Evolutionary conservation across 1,284 basidiomycete genomes (phyloP).

Genomic region (Trametes hirsuta): DNA sequence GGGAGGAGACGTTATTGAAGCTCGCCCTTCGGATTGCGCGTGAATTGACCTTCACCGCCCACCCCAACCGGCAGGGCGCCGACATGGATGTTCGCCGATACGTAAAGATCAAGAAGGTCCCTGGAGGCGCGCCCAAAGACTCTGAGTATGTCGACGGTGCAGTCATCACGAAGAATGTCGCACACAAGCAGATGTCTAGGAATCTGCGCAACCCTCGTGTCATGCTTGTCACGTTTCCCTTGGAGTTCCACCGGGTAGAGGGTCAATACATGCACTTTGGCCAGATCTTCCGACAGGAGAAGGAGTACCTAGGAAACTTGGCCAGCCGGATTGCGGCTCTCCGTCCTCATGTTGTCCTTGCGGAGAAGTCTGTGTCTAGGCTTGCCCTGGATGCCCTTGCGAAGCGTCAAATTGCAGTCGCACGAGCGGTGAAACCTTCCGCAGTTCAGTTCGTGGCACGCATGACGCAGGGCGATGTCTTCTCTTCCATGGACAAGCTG

Average conservation of each 20-base stretch:
- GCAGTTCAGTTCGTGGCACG: constrained; percentile 89
- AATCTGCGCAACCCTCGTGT: constrained; percentile 81
- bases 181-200: constrained; percentile 88
- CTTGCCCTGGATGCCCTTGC: constrained; percentile 91
- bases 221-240: constrained; percentile 94
- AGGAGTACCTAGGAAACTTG: constrained; percentile 90
- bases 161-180: constrained; percentile 97
- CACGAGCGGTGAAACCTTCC: constrained; percentile 86
- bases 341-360: constrained; percentile 92
- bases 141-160: constrained; percentile 98
- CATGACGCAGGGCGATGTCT: constrained; percentile 94
- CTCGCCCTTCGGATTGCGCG: constrained; percentile 81
- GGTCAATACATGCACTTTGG: constrained; percentile 95
- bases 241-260: constrained; percentile 94
- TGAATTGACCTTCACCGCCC: constrained; percentile 75
- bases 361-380: constrained; percentile 90
- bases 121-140: constrained; percentile 89
- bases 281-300: constrained; percentile 92
- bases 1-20: constrained; percentile 83
- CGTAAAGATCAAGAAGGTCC: constrained; percentile 99
- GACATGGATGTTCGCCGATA: constrained; percentile 96
- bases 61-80: constrained; percentile 78
- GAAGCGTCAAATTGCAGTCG: constrained; percentile 88
- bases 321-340: constrained; percentile 89
- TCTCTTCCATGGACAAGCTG: constrained; percentile 94